Base-by-base conservation (phyloP, 164 flowering plant species). In the Echeveria elegans region DNA sequence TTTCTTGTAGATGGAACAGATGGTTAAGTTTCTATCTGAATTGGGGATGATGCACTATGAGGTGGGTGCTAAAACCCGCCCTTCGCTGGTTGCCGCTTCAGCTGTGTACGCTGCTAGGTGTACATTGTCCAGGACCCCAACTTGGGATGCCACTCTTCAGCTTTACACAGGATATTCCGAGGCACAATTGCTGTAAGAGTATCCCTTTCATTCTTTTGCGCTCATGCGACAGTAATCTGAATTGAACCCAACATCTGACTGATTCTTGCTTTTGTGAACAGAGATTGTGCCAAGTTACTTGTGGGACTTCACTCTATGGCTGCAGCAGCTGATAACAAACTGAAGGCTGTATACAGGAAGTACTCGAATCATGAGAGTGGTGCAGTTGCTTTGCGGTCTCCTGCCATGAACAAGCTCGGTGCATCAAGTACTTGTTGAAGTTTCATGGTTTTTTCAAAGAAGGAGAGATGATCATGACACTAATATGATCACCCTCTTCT, bases 71-170 rank as follows among this genome's bases (percentile, higher is more conserved):
- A 24, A 56, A 7, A 75, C 70, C 66, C 29, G 69, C 45, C 81
- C 84, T 0, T 83, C 89, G 0, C 68, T 74, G 72, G 30, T 86
- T 32, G 84, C 92, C 58, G 89, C 92, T 26, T 76, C 92, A 14
- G 89, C 89, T 3, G 89, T 86, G 10, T 87, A 83, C 73, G 89
- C 82, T 24, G 89, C 89, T 2, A 73, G 84, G 11, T 73, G 82
- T 58, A 82, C 85, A 11, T 77, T 85, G 12, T 70, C 72, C 10
- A 79, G 68, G 69, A 71, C 23, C 63, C 92, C 92, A 16, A 29
- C 65, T 29, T 87, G 92, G 92, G 83, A 72, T 37, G 81, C 80
- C 32, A 87, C 92, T 19, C 72, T 87, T 12, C 68, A 78, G 76
- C 79, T 75, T 19, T 73, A 87, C 68, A 85, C 88, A 2, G 88